Conservation (phyloP, 768 basidiomycete genomes). For the Mycena maculata region DNA sequence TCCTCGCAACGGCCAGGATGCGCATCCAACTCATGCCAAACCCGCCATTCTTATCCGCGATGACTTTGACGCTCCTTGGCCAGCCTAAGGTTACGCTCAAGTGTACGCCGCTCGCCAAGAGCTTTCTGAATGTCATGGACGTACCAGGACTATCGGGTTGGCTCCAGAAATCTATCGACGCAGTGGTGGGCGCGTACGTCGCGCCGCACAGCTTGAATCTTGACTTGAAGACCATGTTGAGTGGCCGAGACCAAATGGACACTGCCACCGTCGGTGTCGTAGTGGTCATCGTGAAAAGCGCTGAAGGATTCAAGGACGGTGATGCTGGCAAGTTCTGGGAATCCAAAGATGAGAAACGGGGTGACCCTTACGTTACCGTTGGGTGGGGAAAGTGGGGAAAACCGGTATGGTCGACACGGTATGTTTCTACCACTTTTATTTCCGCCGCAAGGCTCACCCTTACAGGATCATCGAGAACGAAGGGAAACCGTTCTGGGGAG, state of each 20-base stretch:
- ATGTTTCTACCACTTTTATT: constrained; percentile 1
- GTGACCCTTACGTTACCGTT: constrained; percentile 71
- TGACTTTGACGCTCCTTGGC: constrained; percentile 74
- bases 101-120: constrained; percentile 70
- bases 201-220: constrained; percentile 79
- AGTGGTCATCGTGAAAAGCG: constrained; percentile 72
- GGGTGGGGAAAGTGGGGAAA: constrained; percentile 74
- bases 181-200: constrained; percentile 69
- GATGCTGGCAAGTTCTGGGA: constrained; percentile 53
- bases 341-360: constrained; percentile 40
- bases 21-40: constrained; percentile 81
- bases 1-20: constrained; percentile 71
- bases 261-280: constrained; percentile 75
- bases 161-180: constrained; percentile 74
- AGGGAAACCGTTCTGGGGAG: constrained; percentile 75
- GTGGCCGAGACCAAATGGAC: constrained; percentile 70
- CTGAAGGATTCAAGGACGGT: constrained; percentile 59
- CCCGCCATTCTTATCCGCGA: constrained; percentile 65
- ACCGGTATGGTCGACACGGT: constrained; percentile 76
- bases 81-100: constrained; percentile 74
- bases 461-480: constrained; percentile 71
- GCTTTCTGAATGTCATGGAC: constrained; percentile 83
- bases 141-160: constrained; percentile 76
- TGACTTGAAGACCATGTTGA: constrained; percentile 73
- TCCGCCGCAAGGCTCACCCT: background rate